Evolutionary conservation across 106 monocot species (phyloP).

Genomic region (Phalaenopsis aphrodite): DNA sequence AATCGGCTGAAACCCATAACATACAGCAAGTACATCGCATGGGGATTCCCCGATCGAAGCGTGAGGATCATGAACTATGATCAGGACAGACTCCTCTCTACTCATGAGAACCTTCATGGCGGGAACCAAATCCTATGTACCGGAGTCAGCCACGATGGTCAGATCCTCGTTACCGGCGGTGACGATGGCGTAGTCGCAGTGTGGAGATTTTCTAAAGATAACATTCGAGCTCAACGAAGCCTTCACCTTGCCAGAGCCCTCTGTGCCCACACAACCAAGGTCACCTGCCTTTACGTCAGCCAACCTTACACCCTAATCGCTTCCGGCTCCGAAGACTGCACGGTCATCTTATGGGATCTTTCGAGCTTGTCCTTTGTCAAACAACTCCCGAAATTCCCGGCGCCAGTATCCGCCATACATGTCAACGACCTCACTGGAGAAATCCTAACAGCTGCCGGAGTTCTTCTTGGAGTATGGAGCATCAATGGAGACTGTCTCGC

Average conservation of each 20-base stretch:
- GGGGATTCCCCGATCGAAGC: constrained; percentile 96
- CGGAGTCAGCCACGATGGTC: constrained; percentile 87
- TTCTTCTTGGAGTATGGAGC: constrained; percentile 87
- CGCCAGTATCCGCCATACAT: constrained; percentile 68
- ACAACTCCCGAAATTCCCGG: constrained; percentile 76
- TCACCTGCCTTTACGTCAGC: constrained; percentile 78
- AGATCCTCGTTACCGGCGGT: constrained; percentile 76
- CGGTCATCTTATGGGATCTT: constrained; percentile 89
- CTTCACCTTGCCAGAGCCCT: constrained; percentile 48
- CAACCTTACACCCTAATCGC: constrained; percentile 80
- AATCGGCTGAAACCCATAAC: constrained; percentile 66
- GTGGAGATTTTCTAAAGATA: constrained; percentile 62
- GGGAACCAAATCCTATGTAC: constrained; percentile 83
- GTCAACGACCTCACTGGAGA: constrained; percentile 91
- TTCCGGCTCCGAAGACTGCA: constrained; percentile 81
- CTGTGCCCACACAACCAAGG: constrained; percentile 78
- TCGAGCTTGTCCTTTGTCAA: constrained; percentile 69
- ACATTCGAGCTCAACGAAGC: constrained; percentile 21
- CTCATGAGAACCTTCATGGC: constrained; percentile 87
- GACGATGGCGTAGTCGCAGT: constrained; percentile 81
- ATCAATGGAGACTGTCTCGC: constrained; percentile 93
- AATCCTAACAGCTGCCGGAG: constrained; percentile 81
- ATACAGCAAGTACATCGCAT: constrained; percentile 75
- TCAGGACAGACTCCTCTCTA: constrained; percentile 75
- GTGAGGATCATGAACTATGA: constrained; percentile 81